Base-by-base conservation (phyloP, 768 basidiomycete species). In the Tephrocybe sp. region DNA sequence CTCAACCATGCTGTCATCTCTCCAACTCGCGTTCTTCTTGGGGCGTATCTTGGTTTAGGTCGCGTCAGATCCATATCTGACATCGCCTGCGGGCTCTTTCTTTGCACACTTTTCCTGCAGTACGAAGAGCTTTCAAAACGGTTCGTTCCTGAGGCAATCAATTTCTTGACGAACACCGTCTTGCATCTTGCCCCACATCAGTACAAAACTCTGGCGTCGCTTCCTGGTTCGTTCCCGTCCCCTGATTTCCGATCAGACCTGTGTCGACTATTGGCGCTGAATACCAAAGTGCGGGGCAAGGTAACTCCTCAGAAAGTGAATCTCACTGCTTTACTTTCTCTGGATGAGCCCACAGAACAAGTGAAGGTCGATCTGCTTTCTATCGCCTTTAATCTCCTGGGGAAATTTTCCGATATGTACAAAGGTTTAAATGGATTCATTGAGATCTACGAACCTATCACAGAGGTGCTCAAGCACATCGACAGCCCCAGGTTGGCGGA, bases 1-100 rank as follows among this genome's bases (percentile, higher is more conserved):
- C 79, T 96, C 69, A 87, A 86, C 44, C 95, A 99, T 66, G 81
- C 85, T 0, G 93, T 98, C 38, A 73, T 92, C 16, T 89, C 91
- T 0, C 92, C 94, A 0, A 80, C 94, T 0, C 81, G 92, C 42
- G 69, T 98, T 15, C 78, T 98, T 47, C 89, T 97, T 74, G 92
- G 89, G 1, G 86, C 92, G 38, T 98, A 98, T 64, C 85, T 99
- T 15, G 86, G 86, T 7, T 75, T 99, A 24, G 80, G 84, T 47
- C 84, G 93, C 4, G 78, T 98, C 1, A 80, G 95, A 43, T 81
- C 82, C 9, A 61, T 90, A 13, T 53, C 68, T 15, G 94, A 99
- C 66, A 61, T 98, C 42, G 77, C 87, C 1, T 87, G 87, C 47
- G 97, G 97, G 1, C 69, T 98, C 34, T 97, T 97, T 74, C 70